Percentiles rank a stretch among this genome's conserved stretches.
phyloP scores from a whole-genome alignment of 2,329 filamentous ascomycete species.

The Aspergillus carbonarius region DNA sequence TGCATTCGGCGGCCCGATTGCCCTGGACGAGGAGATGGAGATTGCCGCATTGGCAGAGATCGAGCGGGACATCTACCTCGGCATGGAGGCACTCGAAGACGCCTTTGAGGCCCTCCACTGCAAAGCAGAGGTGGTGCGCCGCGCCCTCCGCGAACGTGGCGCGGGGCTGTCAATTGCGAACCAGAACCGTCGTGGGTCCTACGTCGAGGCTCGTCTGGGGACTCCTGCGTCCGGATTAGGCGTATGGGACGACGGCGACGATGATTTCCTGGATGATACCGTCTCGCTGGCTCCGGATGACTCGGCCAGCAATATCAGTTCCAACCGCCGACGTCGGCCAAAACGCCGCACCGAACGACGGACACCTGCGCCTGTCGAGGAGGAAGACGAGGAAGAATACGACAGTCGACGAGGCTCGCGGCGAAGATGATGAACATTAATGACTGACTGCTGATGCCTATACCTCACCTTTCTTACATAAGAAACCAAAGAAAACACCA shows the following conservation, averaged over 20 bases:
- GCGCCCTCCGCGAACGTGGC: slow-evolving; percentile 74
- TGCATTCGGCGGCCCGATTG: slow-evolving; percentile 70
- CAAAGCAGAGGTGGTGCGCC: slow-evolving; percentile 77
- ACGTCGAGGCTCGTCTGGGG: slow-evolving; percentile 43
- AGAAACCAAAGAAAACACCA: background rate
- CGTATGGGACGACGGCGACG: slow-evolving; percentile 44
- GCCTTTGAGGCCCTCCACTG: slow-evolving; percentile 89
- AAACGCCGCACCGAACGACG: slow-evolving; percentile 49
- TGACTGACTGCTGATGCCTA: too few relatives aligned
- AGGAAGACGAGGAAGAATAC: slow-evolving; percentile 47
- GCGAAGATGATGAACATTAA: slow-evolving; percentile 19
- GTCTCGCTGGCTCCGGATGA: slow-evolving; percentile 49
- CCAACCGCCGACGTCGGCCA: slow-evolving; percentile 44
- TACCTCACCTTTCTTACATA: background rate
- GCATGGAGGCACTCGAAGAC: slow-evolving; percentile 93
- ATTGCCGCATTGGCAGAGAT: slow-evolving; percentile 87
- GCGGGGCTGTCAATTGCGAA: slow-evolving; percentile 65
- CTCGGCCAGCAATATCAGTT: slow-evolving; percentile 51
- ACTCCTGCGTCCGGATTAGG: slow-evolving; percentile 40
- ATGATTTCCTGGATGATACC: slow-evolving; percentile 47
- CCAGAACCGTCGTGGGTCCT: slow-evolving; percentile 44
- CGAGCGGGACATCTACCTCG: slow-evolving; percentile 86
- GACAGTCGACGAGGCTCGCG: slow-evolving; percentile 20
- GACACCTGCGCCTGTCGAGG: slow-evolving; percentile 49
- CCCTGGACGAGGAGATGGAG: slow-evolving; percentile 90